Percentiles rank a stretch among this genome's conserved stretches.
Evolutionary conservation across 805 yeast species (phyloP).

Genomic region (Lipomyces lipofer): DNA sequence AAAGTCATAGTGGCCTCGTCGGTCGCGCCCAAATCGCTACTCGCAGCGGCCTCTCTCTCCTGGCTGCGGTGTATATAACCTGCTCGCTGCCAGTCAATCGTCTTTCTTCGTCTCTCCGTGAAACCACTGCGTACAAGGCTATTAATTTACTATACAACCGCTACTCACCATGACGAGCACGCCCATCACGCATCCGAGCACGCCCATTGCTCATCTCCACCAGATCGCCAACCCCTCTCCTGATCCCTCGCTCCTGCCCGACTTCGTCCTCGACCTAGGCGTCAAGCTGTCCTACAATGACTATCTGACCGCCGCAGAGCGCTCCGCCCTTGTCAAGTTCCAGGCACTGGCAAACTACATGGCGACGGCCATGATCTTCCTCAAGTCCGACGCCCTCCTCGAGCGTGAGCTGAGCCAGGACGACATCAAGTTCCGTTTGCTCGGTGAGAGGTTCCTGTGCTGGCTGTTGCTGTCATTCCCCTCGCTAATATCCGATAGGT

Average conservation of each 20-base stretch:
- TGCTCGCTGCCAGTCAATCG: too few species aligned
- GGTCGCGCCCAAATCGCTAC: too few species aligned
- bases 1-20: too few species aligned
- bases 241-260: constrained; percentile 28
- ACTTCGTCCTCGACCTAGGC: constrained; percentile 22
- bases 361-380: constrained; percentile 30
- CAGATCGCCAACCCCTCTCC: constrained; percentile 27
- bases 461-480: too few species aligned
- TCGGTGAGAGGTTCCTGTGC: constrained; percentile 19
- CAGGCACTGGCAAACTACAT: constrained; percentile 28
- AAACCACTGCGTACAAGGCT: too few species aligned
- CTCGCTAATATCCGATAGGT: constrained; percentile 5
- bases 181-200: too few species aligned
- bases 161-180: too few species aligned
- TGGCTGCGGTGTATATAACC: too few species aligned
- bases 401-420: constrained; percentile 16
- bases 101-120: too few species aligned
- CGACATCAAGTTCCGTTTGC: constrained; percentile 31
- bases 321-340: constrained; percentile 25
- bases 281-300: constrained; percentile 18
- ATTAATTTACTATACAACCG: too few species aligned
- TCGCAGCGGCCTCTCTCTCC: too few species aligned
- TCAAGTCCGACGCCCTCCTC: constrained; percentile 20
- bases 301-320: constrained; percentile 24
- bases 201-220: constrained; percentile 8